Evolutionary conservation across 306 rosid species (phyloP), one percentile per base, ranked within the genome.

Genomic region (Prunus mira): DNA sequence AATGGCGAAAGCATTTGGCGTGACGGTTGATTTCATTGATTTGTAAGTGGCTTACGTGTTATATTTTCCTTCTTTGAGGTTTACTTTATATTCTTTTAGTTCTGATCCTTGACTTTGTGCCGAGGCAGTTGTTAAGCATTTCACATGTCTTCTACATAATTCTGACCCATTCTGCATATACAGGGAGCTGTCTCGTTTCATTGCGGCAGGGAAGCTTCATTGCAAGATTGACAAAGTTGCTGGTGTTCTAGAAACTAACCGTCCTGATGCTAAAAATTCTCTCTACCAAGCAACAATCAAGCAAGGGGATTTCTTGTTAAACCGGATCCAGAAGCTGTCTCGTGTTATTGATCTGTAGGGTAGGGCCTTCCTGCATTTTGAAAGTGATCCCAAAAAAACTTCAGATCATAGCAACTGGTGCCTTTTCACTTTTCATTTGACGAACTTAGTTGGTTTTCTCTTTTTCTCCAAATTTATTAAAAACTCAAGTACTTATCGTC

Each of bases 1-100:
- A 46, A 92, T 92, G 99, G 98, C 99, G 1, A 96, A 82, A 83
- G 97, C 97, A n/a, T 96, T 96, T 86, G 98, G 99, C 15, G 98
- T 96, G 12, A 86, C 98, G 0, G 97, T 92, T 74, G 99, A 96
- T 52, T 96, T 96, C 77, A 96, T 96, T 79, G 98, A 96, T 79
- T 50, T 92, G 98, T 96, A 87, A 87, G 99, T 87, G 60, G 47
- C 18, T 56, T 24, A 18, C 72, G 7, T 78, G 30, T 28, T 47
- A 34, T 78, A 3, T 28, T 56, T 62, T 12, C 28, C 47, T 76
- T 19, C 55, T 62, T 57, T 76, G 7, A n/a, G 50, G 54, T 65
- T 63, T 43, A 69, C n/a, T 25, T 9, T 24, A 34, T 55, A 5
- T 58, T 52, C 6, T 30, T 13, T 45, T 28, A 13, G 20, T 13